Evolutionary conservation across 1,284 basidiomycete species (phyloP), one percentile per base, ranked within the genome.

Genomic region (Earliella scabrosa): DNA sequence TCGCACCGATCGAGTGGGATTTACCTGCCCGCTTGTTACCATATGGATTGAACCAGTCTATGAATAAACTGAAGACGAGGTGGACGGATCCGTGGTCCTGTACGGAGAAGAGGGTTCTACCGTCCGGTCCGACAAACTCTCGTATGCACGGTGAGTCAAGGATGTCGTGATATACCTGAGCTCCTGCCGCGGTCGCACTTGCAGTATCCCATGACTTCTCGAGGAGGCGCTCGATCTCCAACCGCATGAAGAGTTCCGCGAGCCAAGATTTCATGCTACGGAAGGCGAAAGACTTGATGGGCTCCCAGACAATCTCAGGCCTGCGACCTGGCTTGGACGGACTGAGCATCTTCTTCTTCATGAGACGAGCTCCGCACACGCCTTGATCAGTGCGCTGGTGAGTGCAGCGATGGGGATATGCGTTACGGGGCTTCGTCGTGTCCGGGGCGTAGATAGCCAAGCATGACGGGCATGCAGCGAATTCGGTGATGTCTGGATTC

Each of bases 41-140:
- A 43, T 44, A 62, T 4, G 70, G 69, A 52, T 71, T 69, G 56
- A 69, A 69, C 60, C 65, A 65, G 46, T 72, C 69, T 4, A 71
- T 46, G 52, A 58, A 68, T 2, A 69, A 53, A n/a, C 57, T 60
- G 56, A 70, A 70, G 3, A 66, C 57, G 1, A 70, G 61, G 29
- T 64, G 55, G 2, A 49, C 29, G 29, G 29, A 31, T 7, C 29
- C 29, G 13, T 31, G 13, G 29, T 6, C 29, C 13, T 31, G 29
- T 13, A 31, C 29, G 6, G 29, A 56, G 35, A 61, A 61, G 4
- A 34, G 40, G 1, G 45, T 54, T 3, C 31, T 11, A 0, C 56
- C 44, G 20, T 61, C 59, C 2, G 53, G 59, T 0, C 59, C 56
- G 3, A 35, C 3, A 31, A 61, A 58, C 2, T 31, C 8, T 1